These are phyloP conservation scores for Zygoascus tannicola DNA, from an alignment of 805 yeast genomes.

Conservation along the genomic window DNA sequence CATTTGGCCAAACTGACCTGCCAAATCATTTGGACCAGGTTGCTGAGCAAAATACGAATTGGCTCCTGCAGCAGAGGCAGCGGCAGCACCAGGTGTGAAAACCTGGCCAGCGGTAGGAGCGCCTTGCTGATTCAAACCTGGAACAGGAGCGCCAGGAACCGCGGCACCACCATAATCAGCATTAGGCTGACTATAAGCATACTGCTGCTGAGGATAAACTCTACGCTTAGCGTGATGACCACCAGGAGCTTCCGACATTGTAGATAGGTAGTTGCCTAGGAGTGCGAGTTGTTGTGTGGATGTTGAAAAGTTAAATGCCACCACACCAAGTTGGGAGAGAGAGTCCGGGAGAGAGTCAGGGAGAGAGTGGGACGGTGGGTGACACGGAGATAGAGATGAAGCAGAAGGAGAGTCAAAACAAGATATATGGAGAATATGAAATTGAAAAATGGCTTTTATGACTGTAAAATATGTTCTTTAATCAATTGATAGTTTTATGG, in stretches of 20 bases:
- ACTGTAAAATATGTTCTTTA: no score
- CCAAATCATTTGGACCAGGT: constrained; percentile 7
- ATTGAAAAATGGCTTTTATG: no score
- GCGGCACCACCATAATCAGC: constrained; percentile 9
- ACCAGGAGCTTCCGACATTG: constrained; percentile 4
- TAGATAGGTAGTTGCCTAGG: constrained; percentile 5
- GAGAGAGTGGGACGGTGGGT: no score
- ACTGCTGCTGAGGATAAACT: constrained; percentile 39
- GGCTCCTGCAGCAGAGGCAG: constrained; percentile 13
- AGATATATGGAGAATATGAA: no score
- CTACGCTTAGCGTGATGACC: constrained; percentile 36
- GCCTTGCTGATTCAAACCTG: constrained; percentile 13
- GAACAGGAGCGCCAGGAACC: constrained; percentile 5
- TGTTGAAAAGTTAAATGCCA: not conserved
- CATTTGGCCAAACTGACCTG: constrained; percentile 21
- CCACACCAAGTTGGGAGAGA: not conserved
- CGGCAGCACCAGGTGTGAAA: constrained; percentile 8
- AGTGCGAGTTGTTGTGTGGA: not conserved
- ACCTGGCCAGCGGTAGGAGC: constrained; percentile 6
- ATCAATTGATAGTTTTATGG: no score
- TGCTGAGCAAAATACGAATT: constrained; percentile 6
- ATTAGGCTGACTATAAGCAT: constrained; percentile 23
- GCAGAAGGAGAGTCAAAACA: no score
- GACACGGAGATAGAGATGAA: no score
- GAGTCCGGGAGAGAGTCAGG: not conserved